Conservation (phyloP, 345 rosid species). For the Brassica incana region DNA sequence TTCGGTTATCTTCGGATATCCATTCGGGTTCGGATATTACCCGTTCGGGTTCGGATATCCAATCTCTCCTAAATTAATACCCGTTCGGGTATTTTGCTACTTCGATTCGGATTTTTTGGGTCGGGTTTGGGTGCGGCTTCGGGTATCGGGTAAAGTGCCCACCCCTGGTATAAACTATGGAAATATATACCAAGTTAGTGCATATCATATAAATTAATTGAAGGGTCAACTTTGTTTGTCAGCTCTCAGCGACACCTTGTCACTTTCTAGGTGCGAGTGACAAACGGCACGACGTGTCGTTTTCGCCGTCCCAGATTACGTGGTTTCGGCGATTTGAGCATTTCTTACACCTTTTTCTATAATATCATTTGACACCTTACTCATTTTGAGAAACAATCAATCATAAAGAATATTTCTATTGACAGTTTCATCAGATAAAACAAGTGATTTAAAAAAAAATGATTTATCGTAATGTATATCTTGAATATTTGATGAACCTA, state of each 20-base stretch:
- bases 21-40: too few species aligned
- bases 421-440: neutral
- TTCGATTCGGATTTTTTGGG: too few species aligned
- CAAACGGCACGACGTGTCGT: neutral
- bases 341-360: neutral
- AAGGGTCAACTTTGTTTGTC: neutral
- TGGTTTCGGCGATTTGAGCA: neutral
- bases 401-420: neutral
- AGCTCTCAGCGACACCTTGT: neutral
- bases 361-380: neutral
- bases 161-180: neutral
- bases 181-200: neutral
- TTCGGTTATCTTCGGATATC: too few species aligned
- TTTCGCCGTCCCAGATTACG: neutral
- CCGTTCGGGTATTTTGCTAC: too few species aligned
- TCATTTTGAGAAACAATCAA: neutral
- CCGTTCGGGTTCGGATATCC: too few species aligned
- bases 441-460: neutral
- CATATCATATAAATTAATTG: neutral
- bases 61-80: too few species aligned
- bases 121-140: too few species aligned
- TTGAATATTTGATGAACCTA: neutral
- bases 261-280: neutral
- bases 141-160: too few species aligned
- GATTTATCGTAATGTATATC: neutral